These are phyloP conservation scores for Hawksworthiomyces lignivorus DNA, from an alignment of 2,329 filamentous ascomycete species.

Conservation along the genomic window DNA sequence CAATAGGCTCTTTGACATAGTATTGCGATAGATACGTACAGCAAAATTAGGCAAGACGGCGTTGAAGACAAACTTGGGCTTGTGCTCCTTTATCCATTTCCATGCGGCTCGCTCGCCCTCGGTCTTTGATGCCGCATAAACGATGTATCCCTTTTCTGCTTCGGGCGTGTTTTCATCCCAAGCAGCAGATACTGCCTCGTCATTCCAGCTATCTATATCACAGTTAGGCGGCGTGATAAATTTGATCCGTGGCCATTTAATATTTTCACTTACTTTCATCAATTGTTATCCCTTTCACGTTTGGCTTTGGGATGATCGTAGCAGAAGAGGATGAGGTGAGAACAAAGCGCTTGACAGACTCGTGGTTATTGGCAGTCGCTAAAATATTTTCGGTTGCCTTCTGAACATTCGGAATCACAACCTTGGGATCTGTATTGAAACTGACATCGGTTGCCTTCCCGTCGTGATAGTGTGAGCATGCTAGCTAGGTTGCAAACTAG, in stretches of 20 bases:
- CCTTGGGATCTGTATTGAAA: constrained; percentile 28
- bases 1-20: too few relatives aligned
- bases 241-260: not conserved
- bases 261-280: constrained; percentile 2
- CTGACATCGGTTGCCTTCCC: constrained; percentile 26
- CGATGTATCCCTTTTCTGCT: not conserved
- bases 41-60: constrained; percentile 7
- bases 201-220: too few relatives aligned
- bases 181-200: constrained; percentile 12
- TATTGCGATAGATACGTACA: not conserved
- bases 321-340: constrained; percentile 28
- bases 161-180: not conserved
- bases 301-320: constrained; percentile 15
- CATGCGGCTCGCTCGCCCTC: constrained; percentile 13
- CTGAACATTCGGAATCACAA: constrained; percentile 29
- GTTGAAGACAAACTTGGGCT: constrained; percentile 17
- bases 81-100: constrained; percentile 11
- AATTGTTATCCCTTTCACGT: constrained; percentile 12
- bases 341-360: constrained; percentile 32
- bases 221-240: too few relatives aligned
- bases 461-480: too few relatives aligned
- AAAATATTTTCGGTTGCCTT: constrained; percentile 22
- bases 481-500: too few relatives aligned
- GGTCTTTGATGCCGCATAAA: constrained; percentile 15
- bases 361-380: constrained; percentile 25